Base-by-base conservation (phyloP, 495 filamentous ascomycete genomes). In the Neohortaea acidophila region DNA sequence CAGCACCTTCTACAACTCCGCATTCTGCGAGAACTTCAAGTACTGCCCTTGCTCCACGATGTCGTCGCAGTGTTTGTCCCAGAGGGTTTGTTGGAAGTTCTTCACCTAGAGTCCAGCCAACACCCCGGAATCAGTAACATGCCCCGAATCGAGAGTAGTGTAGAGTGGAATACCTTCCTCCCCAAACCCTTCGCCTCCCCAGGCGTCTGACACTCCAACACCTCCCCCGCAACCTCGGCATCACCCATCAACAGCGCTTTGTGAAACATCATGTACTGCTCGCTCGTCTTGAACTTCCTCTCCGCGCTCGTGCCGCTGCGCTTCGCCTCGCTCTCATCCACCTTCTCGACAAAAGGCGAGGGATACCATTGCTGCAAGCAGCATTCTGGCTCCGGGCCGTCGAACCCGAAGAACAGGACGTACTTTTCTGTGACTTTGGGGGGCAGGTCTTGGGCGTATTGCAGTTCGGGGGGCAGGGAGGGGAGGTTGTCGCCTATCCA, bases 201-300 rank as follows among this genome's bases (percentile, higher is more conserved):
- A 7, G 40, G 40, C 12, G 7, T 13, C n/a, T 13, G 20, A 10
- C 21, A 13, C 9, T 10, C 21, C 9, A 43, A 3, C 35, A 39
- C 39, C 21, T 21, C 18, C 9, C 8, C 17, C 9, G 40, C 40
- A 5, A 19, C 21, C 29, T 14, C 13, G n/a, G 4, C n/a, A 22
- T 43, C 40, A 21, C 15, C 15, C 33, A 43, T 43, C 7, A 39
- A 18, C 7, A 43, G 40, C 2, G 40, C 36, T 26, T 43, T 43
- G 35, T 43, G 40, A 15, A 27, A 39, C 33, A 43, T 39, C 40
- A 43, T 43, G 33, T 43, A 43, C 18, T 43, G 40, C 21, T 43
- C 40, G 1, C 35, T 10, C 9, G 40, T 43, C 33, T n/a, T n/a
- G 24, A 27, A 27, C 24, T 27, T 27, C 24, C 10, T 21, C 25